These are phyloP conservation scores for Zea luxurians DNA, from an alignment of 176 grass and related monocot genomes.

Conservation along the genomic window DNA sequence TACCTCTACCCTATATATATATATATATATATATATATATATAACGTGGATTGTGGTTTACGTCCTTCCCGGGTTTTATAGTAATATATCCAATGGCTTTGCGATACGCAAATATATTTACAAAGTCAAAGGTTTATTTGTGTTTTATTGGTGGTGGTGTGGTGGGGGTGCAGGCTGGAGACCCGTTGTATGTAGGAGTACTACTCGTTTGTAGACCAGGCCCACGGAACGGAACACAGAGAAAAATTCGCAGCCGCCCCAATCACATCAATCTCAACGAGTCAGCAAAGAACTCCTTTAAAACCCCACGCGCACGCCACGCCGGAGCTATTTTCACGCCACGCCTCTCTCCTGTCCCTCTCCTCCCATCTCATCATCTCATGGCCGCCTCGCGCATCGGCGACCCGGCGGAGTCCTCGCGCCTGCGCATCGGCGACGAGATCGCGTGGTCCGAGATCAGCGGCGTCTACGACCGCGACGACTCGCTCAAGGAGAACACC, in stretches of 20 bases:
- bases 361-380: too few relatives aligned
- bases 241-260: neutral
- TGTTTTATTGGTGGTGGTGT: too few relatives aligned
- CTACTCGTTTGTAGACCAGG: neutral
- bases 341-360: neutral
- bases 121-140: neutral
- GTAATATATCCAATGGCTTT: too few relatives aligned
- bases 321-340: neutral
- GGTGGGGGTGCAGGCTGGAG: too few relatives aligned
- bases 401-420: conserved; percentile 47
- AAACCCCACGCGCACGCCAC: conserved; percentile 28
- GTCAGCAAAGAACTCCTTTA: conserved; percentile 7
- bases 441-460: conserved; percentile 61
- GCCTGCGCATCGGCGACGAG: conserved; percentile 45
- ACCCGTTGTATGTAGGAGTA: neutral
- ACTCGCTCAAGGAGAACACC: conserved; percentile 89
- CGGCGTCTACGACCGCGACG: conserved; percentile 76
- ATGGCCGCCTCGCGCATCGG: conserved; percentile 25
- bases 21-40: too few relatives aligned
- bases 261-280: neutral
- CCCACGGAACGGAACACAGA: neutral
- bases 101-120: neutral
- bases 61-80: too few relatives aligned
- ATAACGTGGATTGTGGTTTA: neutral
- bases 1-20: too few relatives aligned